Evolutionary conservation across 2,329 filamentous ascomycete species (phyloP), one percentile per base, ranked within the genome.

Genomic region (Reticulascus tulasneorum): DNA sequence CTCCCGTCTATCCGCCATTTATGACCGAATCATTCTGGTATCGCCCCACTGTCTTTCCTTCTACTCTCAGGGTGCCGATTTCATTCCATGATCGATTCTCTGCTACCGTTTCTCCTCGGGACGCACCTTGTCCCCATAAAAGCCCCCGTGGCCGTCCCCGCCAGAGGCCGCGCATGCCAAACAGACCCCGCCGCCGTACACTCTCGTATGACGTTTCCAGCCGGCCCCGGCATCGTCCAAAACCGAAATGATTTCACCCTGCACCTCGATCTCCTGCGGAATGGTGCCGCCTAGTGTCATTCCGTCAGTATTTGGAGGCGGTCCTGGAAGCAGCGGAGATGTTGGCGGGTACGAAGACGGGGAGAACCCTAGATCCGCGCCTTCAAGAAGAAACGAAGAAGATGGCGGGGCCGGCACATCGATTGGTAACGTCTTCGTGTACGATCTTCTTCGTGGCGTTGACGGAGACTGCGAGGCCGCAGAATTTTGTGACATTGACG

Each of bases 171-270:
- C 58, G 45, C 75, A 79, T 2, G 74, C 73, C 24, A 77, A 61
- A 44, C 75, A 79, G 4, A 72, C 66, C 6, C 75, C 73, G 40
- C 75, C 75, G 19, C 74, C 74, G 44, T 77, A 79, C 18, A 79
- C 75, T 18, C 73, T 67, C 12, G 75, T 79, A 51, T 79, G 75
- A 23, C 73, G 66, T 47, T 64, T 71, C 75, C 74, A 79, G 26
- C 66, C 66, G 13, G 65, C 61, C 5, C 70, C 72, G 10, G 63
- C 58, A 38, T 62, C 60, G 48, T 75, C 66, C 37, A 68, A 55
- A 10, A 67, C 59, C 8, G 67, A 69, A 25, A 75, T 61, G 37
- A 73, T 69, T 48, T 77, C 71, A 19, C 70, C 73, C 29, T 69
- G 61, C 5, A 73, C 58, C 33, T 66, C 60, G 23, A 69, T 59